Evolutionary conservation across 116 monocot species (phyloP).

Genomic region (Dioscorea cayenensis): DNA sequence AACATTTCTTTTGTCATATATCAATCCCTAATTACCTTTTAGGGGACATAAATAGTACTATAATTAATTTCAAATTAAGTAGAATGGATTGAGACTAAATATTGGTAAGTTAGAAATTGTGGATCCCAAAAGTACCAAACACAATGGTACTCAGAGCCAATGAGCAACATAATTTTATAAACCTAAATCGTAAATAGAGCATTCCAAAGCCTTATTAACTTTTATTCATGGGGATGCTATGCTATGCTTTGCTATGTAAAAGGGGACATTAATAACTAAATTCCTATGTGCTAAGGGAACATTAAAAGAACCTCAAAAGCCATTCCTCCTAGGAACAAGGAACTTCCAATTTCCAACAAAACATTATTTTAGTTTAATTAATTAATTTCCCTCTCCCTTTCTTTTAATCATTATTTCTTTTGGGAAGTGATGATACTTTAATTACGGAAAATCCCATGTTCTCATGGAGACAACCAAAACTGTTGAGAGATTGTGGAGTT

Average conservation of each 20-base stretch:
- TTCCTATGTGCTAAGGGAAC: background rate
- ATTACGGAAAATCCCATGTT: too few species aligned
- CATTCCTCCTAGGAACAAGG: too few species aligned
- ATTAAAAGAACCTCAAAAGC: background rate
- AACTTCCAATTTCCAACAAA: too few species aligned
- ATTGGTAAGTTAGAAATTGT: background rate
- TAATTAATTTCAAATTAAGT: background rate
- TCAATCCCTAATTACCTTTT: too few species aligned
- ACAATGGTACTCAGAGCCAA: background rate
- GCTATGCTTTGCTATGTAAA: background rate
- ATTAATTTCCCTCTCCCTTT: background rate
- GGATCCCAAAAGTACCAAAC: background rate
- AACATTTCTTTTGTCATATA: too few species aligned
- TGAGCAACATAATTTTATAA: background rate
- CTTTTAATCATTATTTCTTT: background rate
- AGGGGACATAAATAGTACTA: too few species aligned
- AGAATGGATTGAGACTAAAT: background rate
- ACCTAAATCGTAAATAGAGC: background rate
- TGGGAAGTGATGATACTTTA: too few species aligned
- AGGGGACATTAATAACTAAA: background rate
- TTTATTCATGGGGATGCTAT: background rate
- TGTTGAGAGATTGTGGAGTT: too few species aligned
- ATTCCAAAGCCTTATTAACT: background rate
- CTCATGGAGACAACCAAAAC: too few species aligned
- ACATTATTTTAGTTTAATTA: background rate